Evolutionary conservation across 2,329 filamentous ascomycete species (phyloP), one percentile per base, ranked within the genome.

Genomic region (Zarea fungicola): DNA sequence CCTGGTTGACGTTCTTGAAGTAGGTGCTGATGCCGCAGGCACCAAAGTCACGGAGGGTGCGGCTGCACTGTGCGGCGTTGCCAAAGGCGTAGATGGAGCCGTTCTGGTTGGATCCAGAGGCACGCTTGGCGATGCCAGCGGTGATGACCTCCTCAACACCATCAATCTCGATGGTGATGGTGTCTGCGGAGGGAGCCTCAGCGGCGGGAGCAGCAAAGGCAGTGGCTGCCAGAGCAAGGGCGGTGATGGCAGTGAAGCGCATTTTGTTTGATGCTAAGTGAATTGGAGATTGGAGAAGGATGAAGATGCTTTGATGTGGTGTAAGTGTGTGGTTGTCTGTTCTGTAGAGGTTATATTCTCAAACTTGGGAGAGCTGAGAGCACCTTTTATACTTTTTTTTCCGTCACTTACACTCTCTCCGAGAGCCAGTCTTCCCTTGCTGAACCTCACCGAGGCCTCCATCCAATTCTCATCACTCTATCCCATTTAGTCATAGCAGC

Each of bases 1-100:
- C 40, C 40, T 49, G 49, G 52, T 46, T 39, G 21, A 51, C 49
- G 13, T 36, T 37, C 22, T 47, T 41, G 45, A 54, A 54, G 46
- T 54, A 54, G 36, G 49, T 54, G 49, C 52, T 54, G 29, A 54
- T 43, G 31, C 52, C 52, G 36, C 52, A 54, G 26, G 52, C 48
- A 14, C 52, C 52, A n/a, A 19, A 28, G 6, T 42, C 35, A 10
- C 49, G 40, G 26, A 51, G 42, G 23, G 51, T 46, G 14, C 46
- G 29, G 45, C 48, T 44, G 36, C 49, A 51, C 34, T 41, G 26
- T 3, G 16, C 31, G 14, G 52, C 39, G n/a, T 51, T 41, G 19
- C 52, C 49, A 29, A 35, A 54, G 42, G 37, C 42, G 41, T 29
- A 53, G 51, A 53, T 53, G 28, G 51, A 53, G 28, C 49, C 49